Evolutionary conservation across 441 rosid genomes (phyloP).

Genomic region (Gossypium gossypioides): DNA sequence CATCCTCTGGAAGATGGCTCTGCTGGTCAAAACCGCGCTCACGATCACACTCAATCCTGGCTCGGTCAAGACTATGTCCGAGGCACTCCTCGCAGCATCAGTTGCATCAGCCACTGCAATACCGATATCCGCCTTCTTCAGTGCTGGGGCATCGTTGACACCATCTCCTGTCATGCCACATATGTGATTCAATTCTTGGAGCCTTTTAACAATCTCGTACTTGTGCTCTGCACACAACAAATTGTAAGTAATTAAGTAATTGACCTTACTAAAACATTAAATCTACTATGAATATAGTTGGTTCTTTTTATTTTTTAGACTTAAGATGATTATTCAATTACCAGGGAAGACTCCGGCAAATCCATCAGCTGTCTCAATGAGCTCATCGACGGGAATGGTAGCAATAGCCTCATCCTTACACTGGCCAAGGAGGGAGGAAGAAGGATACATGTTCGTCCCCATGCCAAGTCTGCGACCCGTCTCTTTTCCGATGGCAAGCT

Average conservation of each 20-base stretch:
- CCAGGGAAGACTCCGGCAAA: constrained; percentile 96
- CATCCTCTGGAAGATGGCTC: constrained; percentile 95
- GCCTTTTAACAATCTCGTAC: constrained; percentile 78
- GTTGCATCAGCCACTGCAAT: constrained; percentile 92
- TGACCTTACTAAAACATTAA: neutral
- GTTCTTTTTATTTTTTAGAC: neutral
- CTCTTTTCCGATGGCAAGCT: constrained; percentile 89
- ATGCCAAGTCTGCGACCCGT: constrained; percentile 91
- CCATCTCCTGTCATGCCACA: constrained; percentile 97
- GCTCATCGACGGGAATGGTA: constrained; percentile 57
- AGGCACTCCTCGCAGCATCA: constrained; percentile 82
- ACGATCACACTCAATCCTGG: constrained; percentile 82
- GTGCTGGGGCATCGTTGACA: constrained; percentile 84
- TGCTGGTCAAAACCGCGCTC: constrained; percentile 80
- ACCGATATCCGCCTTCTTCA: constrained; percentile 84
- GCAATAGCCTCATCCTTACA: constrained; percentile 50
- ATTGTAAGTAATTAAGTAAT: neutral
- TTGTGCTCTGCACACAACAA: constrained; percentile 55
- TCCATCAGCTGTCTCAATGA: constrained; percentile 82
- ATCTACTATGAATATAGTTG: neutral
- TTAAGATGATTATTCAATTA: constrained; percentile 19
- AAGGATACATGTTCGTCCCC: constrained; percentile 93
- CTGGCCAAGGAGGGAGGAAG: constrained; percentile 66
- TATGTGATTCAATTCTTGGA: constrained; percentile 76
- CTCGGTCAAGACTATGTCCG: constrained; percentile 81